A percentile compares a stretch with the other conserved stretches of the same genome.
Evolutionary conservation across 441 rosid species (phyloP).

Genomic region (Erodium moschatum): DNA sequence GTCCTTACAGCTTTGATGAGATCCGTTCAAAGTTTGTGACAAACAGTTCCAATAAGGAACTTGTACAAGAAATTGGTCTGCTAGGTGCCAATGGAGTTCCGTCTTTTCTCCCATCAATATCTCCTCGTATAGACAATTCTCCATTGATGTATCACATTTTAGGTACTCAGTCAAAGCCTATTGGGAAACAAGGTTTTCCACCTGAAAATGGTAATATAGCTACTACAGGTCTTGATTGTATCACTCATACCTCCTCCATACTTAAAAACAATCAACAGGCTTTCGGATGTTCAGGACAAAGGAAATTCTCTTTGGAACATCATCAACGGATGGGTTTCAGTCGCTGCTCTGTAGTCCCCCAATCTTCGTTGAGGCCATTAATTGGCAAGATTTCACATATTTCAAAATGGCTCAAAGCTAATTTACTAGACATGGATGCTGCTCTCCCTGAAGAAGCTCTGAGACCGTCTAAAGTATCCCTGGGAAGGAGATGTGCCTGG

Average conservation of each 20-base stretch:
- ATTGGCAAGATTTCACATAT: constrained; percentile 47
- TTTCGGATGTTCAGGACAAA: constrained; percentile 34
- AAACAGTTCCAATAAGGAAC: constrained; percentile 66
- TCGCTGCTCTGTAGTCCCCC: constrained; percentile 58
- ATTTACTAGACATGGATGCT: constrained; percentile 91
- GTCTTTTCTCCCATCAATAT: constrained; percentile 42
- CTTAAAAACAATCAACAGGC: constrained; percentile 27
- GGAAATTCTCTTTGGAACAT: constrained; percentile 27
- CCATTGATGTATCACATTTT: constrained; percentile 27
- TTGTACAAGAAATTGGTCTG: constrained; percentile 80
- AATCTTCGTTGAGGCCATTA: constrained; percentile 65
- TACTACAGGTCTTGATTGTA: constrained; percentile 27
- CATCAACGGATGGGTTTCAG: constrained; percentile 1
- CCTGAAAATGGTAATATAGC: constrained; percentile 28
- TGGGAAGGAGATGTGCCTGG: constrained; percentile 74
- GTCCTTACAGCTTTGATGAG: constrained; percentile 64
- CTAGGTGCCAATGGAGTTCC: constrained; percentile 71
- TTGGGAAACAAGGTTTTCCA: constrained; percentile 21
- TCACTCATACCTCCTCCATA: constrained; percentile 28
- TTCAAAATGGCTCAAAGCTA: constrained; percentile 52
- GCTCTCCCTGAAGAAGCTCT: constrained; percentile 72
- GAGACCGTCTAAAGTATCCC: constrained; percentile 54
- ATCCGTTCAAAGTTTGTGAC: constrained; percentile 73
- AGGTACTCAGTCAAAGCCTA: constrained; percentile 29
- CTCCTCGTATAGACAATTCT: constrained; percentile 49